phyloP scores from a whole-genome alignment of 2,329 filamentous ascomycete genomes.

The Ustulina deusta region DNA sequence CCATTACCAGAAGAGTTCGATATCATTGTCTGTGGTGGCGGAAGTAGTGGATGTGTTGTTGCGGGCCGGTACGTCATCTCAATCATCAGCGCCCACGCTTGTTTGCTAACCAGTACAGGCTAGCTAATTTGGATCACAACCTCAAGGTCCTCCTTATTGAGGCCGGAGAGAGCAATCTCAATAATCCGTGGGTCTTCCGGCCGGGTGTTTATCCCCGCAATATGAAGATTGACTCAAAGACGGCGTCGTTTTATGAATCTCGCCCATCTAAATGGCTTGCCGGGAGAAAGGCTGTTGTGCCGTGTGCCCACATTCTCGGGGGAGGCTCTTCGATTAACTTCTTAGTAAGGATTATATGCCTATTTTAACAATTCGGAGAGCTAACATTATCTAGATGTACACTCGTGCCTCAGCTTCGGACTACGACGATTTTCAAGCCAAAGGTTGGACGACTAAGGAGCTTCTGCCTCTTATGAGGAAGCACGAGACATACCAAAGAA shows the following conservation, averaged over 20 bases:
- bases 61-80: slow-evolving; percentile 62
- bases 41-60: slow-evolving; percentile 72
- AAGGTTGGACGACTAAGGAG: slow-evolving; percentile 83
- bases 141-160: slow-evolving; percentile 68
- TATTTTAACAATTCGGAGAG: background rate
- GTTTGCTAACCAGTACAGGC: slow-evolving; percentile 60
- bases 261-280: slow-evolving; percentile 78
- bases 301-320: slow-evolving; percentile 77
- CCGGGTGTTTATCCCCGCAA: slow-evolving; percentile 82
- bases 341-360: slow-evolving; percentile 63
- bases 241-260: slow-evolving; percentile 84
- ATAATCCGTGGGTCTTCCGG: slow-evolving; percentile 82
- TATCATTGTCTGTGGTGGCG: slow-evolving; percentile 82
- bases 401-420: slow-evolving; percentile 77
- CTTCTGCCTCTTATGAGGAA: slow-evolving; percentile 82
- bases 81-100: background rate
- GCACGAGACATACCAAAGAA: slow-evolving; percentile 80
- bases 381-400: slow-evolving; percentile 68
- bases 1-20: slow-evolving; percentile 79
- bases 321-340: slow-evolving; percentile 83
- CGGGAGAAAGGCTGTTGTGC: slow-evolving; percentile 79
- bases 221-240: slow-evolving; percentile 81
- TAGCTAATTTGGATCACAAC: slow-evolving; percentile 81
- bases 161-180: slow-evolving; percentile 64
- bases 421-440: slow-evolving; percentile 82